phyloP scores from a whole-genome alignment of 495 filamentous ascomycete species.

The Recurvomyces mirabilis region DNA sequence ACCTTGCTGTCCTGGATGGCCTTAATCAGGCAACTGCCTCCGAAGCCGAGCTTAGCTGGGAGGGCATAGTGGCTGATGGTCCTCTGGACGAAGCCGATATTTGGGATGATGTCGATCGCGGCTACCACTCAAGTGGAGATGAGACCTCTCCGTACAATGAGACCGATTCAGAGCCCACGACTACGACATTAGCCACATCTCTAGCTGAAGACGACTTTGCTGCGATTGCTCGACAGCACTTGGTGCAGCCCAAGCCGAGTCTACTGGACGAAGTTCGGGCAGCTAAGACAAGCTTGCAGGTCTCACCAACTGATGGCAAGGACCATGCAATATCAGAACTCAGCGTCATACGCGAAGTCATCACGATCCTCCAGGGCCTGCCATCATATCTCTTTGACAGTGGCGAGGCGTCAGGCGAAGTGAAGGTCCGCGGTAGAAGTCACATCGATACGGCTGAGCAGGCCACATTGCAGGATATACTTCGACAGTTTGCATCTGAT shows the following conservation, averaged over 20 bases:
- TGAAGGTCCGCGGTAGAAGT: background rate
- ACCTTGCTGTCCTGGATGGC: conserved; percentile 47
- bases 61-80: conserved; percentile 62
- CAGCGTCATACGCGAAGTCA: conserved; percentile 61
- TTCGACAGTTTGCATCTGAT: conserved; percentile 36
- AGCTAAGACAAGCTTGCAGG: conserved; percentile 3
- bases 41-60: conserved; percentile 52
- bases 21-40: conserved; percentile 24
- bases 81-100: conserved; percentile 58
- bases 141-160: conserved; percentile 28
- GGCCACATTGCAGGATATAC: conserved; percentile 30
- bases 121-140: conserved; percentile 45
- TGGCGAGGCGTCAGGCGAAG: conserved; percentile 18
- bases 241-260: conserved; percentile 32
- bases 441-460: background rate
- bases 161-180: conserved; percentile 25
- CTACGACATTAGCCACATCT: conserved; percentile 14
- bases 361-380: conserved; percentile 77
- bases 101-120: conserved; percentile 71
- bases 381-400: conserved; percentile 59
- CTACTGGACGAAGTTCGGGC: conserved; percentile 39
- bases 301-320: conserved; percentile 22
- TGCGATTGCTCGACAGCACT: conserved; percentile 22
- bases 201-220: conserved; percentile 9
- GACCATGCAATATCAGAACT: conserved; percentile 54